Evolutionary conservation across 1,284 basidiomycete genomes (phyloP), one percentile per base, ranked within the genome.

Genomic region (Ceratobasidium sp.): DNA sequence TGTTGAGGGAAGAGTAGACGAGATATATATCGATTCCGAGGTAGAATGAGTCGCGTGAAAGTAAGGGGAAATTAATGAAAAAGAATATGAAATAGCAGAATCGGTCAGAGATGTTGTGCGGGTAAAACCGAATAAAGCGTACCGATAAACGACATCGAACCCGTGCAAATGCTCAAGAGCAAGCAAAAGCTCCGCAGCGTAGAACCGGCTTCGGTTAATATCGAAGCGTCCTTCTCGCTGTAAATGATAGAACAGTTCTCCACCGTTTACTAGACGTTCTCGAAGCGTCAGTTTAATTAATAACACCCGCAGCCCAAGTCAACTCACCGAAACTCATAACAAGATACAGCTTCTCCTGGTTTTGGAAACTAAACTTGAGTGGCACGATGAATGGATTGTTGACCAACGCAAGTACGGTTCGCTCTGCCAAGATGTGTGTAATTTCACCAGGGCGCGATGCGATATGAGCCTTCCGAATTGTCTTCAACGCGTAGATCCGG

Each of bases 361-460:
- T 96, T 84, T 99, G 97, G 88, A 99, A 99, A 8, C 94, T 97
- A 84, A 99, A 99, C 82, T 99, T 99, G 83, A 99, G 90, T 8
- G 97, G 98, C 0, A 99, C 97, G 82, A 99, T 98, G 85, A 99
- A 99, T 0, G 97, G 97, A 80, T 97, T 98, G 86, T 99, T 99
- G 78, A 99, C 97, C 77, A 98, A 89, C 0, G 97, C 97, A 56
- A 99, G 88, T 22, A 99, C 98, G 0, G 97, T 99, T 75, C 97
- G 89, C 85, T 99, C 97, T 0, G 98, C 98, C 24, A 99, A 88
- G 67, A 98, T 99, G 82, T 99, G 98, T 2, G 96, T 99, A 79
- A 99, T 98, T 84, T 99, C 98, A 54, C 97, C 97, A 0, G 93
- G 93, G 0, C 97, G 89, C 33, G 95, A 95, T 2, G 98, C 98